These are phyloP conservation scores for Linnemannia zychae DNA, from an alignment of 192 early-diverging fungal species.

Conservation along the genomic window DNA sequence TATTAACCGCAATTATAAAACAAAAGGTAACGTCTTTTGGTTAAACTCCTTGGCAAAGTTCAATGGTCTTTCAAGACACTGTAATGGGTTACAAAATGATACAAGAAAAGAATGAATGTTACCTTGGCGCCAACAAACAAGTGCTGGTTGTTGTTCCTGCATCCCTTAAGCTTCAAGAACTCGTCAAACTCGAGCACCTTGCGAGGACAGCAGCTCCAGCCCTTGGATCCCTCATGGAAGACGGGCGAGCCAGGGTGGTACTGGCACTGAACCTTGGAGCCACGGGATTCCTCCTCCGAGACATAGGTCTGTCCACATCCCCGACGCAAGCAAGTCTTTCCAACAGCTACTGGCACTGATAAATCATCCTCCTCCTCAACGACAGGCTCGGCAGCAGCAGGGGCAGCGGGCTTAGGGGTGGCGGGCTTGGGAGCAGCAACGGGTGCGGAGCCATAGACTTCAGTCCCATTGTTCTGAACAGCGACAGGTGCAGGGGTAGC, in stretches of 20 bases:
- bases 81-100: background rate
- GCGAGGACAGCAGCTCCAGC: constrained; percentile 96
- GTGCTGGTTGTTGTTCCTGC: constrained; percentile 86
- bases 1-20: constrained; percentile 11
- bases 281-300: constrained; percentile 69
- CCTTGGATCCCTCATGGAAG: constrained; percentile 99
- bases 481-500: constrained; percentile 31
- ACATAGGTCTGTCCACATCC: constrained; percentile 81
- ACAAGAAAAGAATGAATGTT: background rate
- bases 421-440: background rate
- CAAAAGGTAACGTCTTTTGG: background rate
- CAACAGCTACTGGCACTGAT: constrained; percentile 75
- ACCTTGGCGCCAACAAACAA: constrained; percentile 82
- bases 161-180: constrained; percentile 96
- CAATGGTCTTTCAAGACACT: background rate
- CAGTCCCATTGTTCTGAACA: constrained; percentile 37
- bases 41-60: background rate
- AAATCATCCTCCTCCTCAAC: constrained; percentile 85
- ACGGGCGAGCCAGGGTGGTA: constrained; percentile 93
- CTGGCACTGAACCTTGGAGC: constrained; percentile 72
- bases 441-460: constrained; percentile 30
- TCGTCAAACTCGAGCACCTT: constrained; percentile 99
- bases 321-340: constrained; percentile 87
- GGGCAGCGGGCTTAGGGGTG: constrained; percentile 20
- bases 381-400: constrained; percentile 56